These are phyloP conservation scores for Irineochytrium annulatum DNA, from an alignment of 192 early-diverging fungal genomes.

Conservation along the genomic window DNA sequence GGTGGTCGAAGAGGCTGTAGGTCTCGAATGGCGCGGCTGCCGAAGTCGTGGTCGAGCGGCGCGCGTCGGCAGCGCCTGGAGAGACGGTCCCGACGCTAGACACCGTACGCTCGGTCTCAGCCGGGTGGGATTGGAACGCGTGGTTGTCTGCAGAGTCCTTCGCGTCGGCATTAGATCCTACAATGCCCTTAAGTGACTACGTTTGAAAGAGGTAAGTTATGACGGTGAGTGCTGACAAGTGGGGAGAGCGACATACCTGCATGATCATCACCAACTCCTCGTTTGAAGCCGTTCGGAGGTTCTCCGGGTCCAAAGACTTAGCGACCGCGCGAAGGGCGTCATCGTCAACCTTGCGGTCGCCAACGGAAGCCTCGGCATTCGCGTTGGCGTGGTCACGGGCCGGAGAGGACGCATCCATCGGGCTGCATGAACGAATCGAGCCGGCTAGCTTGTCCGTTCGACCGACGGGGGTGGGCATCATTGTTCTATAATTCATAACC, in stretches of 20 bases:
- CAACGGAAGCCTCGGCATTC: too few relatives aligned
- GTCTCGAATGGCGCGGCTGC: too few relatives aligned
- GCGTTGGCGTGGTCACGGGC: too few relatives aligned
- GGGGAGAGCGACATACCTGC: background rate
- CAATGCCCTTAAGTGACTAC: background rate
- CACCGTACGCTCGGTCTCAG: background rate
- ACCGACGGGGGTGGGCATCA: too few relatives aligned
- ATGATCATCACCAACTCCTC: background rate
- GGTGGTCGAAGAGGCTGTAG: too few relatives aligned
- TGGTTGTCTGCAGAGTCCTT: background rate
- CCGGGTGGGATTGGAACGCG: background rate
- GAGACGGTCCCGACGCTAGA: background rate
- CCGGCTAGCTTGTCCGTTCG: too few relatives aligned
- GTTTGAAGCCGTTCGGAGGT: background rate
- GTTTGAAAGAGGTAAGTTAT: background rate
- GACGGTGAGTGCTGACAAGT: background rate
- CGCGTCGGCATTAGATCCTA: background rate
- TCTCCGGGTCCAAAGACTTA: background rate
- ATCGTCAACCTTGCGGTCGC: conserved; percentile 3
- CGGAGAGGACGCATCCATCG: too few relatives aligned
- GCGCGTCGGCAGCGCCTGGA: background rate
- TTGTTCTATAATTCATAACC: too few relatives aligned
- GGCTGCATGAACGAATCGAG: too few relatives aligned
- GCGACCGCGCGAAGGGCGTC: background rate
- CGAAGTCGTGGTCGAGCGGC: too few relatives aligned